Base-by-base conservation (phyloP, 2,329 filamentous ascomycete genomes). In the Penicillium psychrosexuale region DNA sequence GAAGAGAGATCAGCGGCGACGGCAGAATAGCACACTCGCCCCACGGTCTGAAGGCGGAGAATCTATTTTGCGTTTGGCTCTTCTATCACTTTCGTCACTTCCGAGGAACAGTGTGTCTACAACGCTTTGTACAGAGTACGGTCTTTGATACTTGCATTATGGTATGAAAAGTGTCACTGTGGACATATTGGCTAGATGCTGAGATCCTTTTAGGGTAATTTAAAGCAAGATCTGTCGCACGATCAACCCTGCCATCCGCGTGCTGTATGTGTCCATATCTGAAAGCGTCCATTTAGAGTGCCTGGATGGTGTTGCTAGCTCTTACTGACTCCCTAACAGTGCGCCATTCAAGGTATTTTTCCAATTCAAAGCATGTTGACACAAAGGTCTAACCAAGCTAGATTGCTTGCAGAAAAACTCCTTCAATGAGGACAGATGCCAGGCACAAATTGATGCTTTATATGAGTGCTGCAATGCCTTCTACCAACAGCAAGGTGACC, bases 381-480 rank as follows among this genome's bases (percentile, higher is more conserved):
- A 17, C 17, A 42, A 22, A 11, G 9, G 27, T 22, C 43, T 64
- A 55, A 63, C 34, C 38, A 22, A 28, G 24, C 34, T 66, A 96
- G 91, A 87, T 64, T 99, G 94, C 69, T 79, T 99, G 59, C 84
- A 84, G 44, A 93, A 86, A 74, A 92, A 92, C 72, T 85, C 85
- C 51, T 97, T 89, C 77, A 84, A 95, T 57, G 91, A 97, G 75
- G 84, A 84, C 40, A 95, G 86, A 69, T 99, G 94, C 74, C 84
- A 88, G 68, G 72, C 77, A 17, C 79, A 91, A 67, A 83, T 99
- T 53, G 87, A 93, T 70, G 90, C 91, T 3, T 78, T 99, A 24
- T 99, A 97, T 74, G 88, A 94, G 64, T 99, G 94, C 75, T 99
- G 94, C 74, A 86, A 92, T 67, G 82, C 84, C 12, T 96, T 97